A percentile compares a stretch with the other conserved stretches of the same genome.
phyloP scores from a whole-genome alignment of 495 filamentous ascomycete genomes.

The Hypoxylon crocopeplum region DNA sequence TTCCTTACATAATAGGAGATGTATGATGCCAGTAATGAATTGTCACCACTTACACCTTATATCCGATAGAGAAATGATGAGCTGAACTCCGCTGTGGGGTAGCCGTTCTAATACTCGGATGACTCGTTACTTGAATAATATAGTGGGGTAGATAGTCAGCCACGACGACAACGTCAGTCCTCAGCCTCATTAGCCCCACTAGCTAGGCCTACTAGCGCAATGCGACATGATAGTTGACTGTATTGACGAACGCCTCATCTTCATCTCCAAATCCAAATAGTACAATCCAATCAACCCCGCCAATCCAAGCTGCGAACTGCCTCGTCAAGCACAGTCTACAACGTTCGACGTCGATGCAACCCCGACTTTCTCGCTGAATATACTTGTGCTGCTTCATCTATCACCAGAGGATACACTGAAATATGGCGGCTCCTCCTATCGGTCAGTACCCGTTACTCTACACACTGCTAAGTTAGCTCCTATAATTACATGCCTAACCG shows the following conservation, averaged over 20 bases:
- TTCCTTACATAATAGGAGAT: no score
- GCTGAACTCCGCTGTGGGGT: no score
- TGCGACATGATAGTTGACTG: constrained; percentile 3
- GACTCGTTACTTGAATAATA: no score
- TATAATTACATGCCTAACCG: constrained; percentile 9
- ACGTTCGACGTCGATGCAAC: constrained; percentile 1
- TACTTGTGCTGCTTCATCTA: constrained; percentile 9
- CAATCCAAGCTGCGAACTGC: constrained; percentile 15
- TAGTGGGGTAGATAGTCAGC: no score
- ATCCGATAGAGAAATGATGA: no score
- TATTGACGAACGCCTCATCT: constrained; percentile 30
- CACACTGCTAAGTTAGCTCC: not conserved
- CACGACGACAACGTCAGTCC: constrained; percentile 3
- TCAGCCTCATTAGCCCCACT: constrained; percentile 5
- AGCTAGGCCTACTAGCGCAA: no score
- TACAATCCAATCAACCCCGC: constrained; percentile 14
- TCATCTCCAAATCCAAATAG: no score
- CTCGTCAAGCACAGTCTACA: constrained; percentile 11
- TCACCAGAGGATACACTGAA: constrained; percentile 10
- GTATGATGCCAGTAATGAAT: no score
- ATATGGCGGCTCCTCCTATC: constrained; percentile 43
- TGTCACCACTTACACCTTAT: no score
- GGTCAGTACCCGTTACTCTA: constrained; percentile 26
- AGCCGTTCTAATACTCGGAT: no score
- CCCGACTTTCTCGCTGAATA: not conserved